Evolutionary conservation across 495 filamentous ascomycete species (phyloP), one percentile per base, ranked within the genome.

Genomic region (Xylaria intraflava): DNA sequence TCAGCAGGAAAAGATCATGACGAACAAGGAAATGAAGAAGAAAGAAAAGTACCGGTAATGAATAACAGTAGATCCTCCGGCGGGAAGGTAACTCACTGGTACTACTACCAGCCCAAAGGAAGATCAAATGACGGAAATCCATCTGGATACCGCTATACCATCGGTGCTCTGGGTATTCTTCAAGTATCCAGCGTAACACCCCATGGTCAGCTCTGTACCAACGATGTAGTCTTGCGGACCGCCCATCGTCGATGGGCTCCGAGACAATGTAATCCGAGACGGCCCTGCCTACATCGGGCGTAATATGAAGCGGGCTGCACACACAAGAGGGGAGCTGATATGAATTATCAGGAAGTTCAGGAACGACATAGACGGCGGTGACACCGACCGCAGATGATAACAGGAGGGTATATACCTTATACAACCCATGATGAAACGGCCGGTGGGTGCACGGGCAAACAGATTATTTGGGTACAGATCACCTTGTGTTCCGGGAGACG

Each of bases 401-500:
- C n/a, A 7, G 12, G 22, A 36, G 12, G 22, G 24, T 38, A 22
- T 39, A 49, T n/a, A 31, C 40, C 2, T 14, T 14, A 17, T n/a
- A 38, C n/a, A n/a, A 14, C 4, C 16, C 22, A 33, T 14, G 20
- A 11, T 24, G 29, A 26, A 51, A 44, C 39, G 17, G 19, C 26
- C 20, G 12, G 16, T 35, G n/a, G 14, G 20, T 43, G 43, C 49
- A 51, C 16, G 43, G 22, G 41, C 49, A 52, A 52, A 52, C 30
- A 38, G 24, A 35, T 30, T 20, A 51, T 51, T 42, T n/a, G 36
- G 24, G 11, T 27, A 16, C 30, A 10, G 11, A 11, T 33, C 20
- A 43, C 11, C 16, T 19, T 29, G 49, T 52, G 50, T 45, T 39
- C 16, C 41, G 7, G 22, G 26, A 30, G 29, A 6, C 50, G 50